phyloP scores from a whole-genome alignment of 2,329 filamentous ascomycete genomes.

The Penicillium occitanis region DNA sequence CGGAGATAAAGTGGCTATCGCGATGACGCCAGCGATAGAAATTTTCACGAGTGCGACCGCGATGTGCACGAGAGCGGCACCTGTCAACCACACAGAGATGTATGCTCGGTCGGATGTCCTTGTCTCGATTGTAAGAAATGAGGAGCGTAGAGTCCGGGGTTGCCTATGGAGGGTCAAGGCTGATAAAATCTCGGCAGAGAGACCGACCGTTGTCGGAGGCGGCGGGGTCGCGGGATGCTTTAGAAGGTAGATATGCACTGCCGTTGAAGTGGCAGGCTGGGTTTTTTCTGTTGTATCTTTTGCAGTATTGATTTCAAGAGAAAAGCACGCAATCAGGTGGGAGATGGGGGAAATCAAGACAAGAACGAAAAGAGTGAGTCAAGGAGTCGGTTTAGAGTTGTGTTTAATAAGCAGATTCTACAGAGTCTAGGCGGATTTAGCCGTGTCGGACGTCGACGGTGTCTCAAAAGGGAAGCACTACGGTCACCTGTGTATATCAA shows the following conservation, averaged over 20 bases:
- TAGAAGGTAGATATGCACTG: not conserved
- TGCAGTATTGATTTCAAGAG: not conserved
- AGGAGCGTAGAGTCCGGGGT: not conserved
- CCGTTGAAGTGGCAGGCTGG: not conserved
- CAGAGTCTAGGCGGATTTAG: not conserved
- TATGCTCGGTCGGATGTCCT: not conserved
- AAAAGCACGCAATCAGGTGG: not conserved
- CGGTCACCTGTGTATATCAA: not conserved
- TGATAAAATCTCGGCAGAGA: not conserved
- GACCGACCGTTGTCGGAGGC: slow-evolving; percentile 9
- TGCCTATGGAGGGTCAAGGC: not conserved
- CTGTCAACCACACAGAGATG: not conserved
- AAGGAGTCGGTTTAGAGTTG: not conserved
- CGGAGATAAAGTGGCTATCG: slow-evolving; percentile 16
- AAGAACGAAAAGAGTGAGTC: not conserved
- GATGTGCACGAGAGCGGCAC: not conserved
- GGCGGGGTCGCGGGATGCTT: slow-evolving; percentile 6
- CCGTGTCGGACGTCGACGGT: slow-evolving; percentile 11
- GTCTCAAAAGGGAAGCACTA: slow-evolving; percentile 18
- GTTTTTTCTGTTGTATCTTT: not conserved
- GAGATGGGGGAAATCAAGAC: not conserved
- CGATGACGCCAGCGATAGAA: slow-evolving; percentile 16
- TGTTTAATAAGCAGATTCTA: slow-evolving; percentile 4
- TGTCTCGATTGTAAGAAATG: too few species aligned
- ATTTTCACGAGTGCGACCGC: not conserved